These are phyloP conservation scores for Curvularia sp. DNA, from an alignment of 2,329 filamentous ascomycete genomes.

Conservation along the genomic window DNA sequence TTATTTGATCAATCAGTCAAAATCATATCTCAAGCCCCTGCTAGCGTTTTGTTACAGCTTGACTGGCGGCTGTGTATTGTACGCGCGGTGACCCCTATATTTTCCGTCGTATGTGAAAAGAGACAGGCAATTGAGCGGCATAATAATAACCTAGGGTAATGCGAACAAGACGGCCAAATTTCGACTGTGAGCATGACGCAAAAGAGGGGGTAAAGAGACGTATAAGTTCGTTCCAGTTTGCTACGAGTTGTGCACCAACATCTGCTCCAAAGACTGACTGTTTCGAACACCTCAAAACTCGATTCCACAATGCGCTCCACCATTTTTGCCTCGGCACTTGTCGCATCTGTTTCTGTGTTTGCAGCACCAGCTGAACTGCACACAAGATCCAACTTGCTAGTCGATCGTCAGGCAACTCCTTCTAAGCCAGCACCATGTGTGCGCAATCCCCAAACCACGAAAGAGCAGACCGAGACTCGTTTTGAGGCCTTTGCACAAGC, in stretches of 20 bases:
- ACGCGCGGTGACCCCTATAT: neutral
- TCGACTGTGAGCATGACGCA: neutral
- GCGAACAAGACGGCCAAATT: neutral
- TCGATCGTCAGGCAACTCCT: conserved; percentile 23
- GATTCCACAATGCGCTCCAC: neutral
- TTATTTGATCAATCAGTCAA: neutral
- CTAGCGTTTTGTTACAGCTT: neutral
- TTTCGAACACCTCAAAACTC: neutral
- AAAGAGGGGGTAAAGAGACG: neutral
- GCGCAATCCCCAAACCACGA: conserved; percentile 22
- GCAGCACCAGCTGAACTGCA: neutral
- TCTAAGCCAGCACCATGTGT: conserved; percentile 38
- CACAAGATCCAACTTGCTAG: neutral
- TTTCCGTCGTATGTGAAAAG: neutral
- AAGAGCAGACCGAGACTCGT: conserved; percentile 23
- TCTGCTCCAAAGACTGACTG: neutral
- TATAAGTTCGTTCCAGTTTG: neutral
- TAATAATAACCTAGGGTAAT: neutral
- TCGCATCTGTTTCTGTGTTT: neutral
- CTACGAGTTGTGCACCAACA: neutral
- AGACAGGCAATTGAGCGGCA: neutral
- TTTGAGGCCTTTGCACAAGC: conserved; percentile 36
- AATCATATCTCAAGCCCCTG: neutral
- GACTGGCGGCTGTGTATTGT: neutral
- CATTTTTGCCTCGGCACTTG: neutral